Percentiles rank a stretch among this genome's conserved stretches.
Evolutionary conservation across 345 rosid genomes (phyloP).

Genomic region (Noccaea caerulescens): DNA sequence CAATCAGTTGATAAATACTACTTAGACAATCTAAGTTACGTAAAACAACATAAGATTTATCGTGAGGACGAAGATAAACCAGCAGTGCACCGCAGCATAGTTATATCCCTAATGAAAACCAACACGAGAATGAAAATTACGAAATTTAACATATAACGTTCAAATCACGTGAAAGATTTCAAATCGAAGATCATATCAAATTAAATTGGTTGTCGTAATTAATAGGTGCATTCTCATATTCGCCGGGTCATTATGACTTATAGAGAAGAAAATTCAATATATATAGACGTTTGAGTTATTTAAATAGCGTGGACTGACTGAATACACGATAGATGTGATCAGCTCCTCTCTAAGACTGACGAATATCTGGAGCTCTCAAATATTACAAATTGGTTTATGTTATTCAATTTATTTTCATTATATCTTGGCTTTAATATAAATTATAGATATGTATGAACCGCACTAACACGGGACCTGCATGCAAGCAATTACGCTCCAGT

Average conservation of each 20-base stretch:
- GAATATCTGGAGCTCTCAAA: neutral
- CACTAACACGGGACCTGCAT: slow-evolving; percentile 23
- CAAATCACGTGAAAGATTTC: slow-evolving; percentile 37
- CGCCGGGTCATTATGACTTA: slow-evolving; percentile 19
- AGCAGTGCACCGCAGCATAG: neutral
- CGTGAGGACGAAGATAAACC: slow-evolving; percentile 1
- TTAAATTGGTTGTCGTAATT: slow-evolving; percentile 28
- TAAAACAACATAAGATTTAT: neutral
- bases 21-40: neutral
- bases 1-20: neutral
- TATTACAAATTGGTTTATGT: neutral
- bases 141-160: slow-evolving; percentile 5
- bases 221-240: slow-evolving; percentile 13
- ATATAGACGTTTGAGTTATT: slow-evolving; percentile 5
- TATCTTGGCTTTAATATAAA: no score
- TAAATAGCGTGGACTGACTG: neutral
- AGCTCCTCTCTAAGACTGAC: neutral
- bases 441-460: neutral
- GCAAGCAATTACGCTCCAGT: neutral
- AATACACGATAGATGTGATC: neutral
- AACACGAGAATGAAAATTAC: neutral
- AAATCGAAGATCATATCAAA: slow-evolving; percentile 23
- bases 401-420: no score
- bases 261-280: slow-evolving; percentile 8
- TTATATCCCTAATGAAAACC: slow-evolving; percentile 21